Percentiles rank a stretch among this genome's conserved stretches.
These are phyloP conservation scores for Pichia sp. DNA, from an alignment of 1,139 yeast genomes.

Conservation along the genomic window DNA sequence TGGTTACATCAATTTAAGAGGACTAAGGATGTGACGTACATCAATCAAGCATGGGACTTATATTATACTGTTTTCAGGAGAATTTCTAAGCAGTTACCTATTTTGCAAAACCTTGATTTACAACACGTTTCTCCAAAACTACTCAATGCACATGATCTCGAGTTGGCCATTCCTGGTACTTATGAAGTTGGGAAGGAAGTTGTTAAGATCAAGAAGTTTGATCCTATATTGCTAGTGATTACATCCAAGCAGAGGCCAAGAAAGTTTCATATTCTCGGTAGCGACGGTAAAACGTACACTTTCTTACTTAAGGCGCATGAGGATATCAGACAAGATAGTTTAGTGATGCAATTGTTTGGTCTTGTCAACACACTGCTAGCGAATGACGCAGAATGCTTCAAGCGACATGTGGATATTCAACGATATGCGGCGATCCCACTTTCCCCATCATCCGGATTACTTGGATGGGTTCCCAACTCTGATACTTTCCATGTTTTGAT, in stretches of 20 bases:
- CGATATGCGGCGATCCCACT: constrained; percentile 89
- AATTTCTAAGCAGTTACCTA: constrained; percentile 84
- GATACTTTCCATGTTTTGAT: constrained; percentile 95
- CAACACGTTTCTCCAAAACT: constrained; percentile 92
- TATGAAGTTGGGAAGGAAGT: constrained; percentile 81
- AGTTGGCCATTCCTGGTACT: constrained; percentile 91
- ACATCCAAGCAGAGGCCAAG: constrained; percentile 96
- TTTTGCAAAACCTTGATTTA: constrained; percentile 74
- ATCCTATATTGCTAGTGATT: constrained; percentile 80
- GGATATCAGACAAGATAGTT: constrained; percentile 94
- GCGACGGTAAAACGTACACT: constrained; percentile 86
- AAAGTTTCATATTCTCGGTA: constrained; percentile 68
- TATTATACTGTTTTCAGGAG: constrained; percentile 91
- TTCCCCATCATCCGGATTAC: constrained; percentile 92
- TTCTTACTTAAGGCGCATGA: constrained; percentile 91
- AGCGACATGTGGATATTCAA: constrained; percentile 90
- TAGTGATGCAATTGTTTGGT: constrained; percentile 97
- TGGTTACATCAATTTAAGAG: constrained; percentile 85
- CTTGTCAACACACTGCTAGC: constrained; percentile 83
- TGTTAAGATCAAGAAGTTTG: constrained; percentile 65
- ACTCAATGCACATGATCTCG: constrained; percentile 70
- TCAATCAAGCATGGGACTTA: constrained; percentile 97
- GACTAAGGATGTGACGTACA: constrained; percentile 77
- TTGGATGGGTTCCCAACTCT: constrained; percentile 97
- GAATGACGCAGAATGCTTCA: constrained; percentile 93